phyloP scores from a whole-genome alignment of 2,329 filamentous ascomycete species.

The Teratosphaeria destructans region DNA sequence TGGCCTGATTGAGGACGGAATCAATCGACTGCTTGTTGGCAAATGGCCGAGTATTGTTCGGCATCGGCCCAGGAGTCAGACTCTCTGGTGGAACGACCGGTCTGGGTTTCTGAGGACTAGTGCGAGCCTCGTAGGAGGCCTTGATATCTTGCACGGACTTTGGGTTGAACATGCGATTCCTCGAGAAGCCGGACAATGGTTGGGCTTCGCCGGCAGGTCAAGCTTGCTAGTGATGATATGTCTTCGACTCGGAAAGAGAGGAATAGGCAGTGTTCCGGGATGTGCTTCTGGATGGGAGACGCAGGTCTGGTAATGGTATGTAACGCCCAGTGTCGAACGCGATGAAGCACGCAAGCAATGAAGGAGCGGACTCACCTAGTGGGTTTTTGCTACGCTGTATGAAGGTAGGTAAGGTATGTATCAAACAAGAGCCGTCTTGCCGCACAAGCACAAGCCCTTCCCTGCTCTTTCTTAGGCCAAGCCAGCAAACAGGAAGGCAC shows the following conservation, averaged over 20 bases:
- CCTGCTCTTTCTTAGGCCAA: not conserved
- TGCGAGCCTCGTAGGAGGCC: slow-evolving; percentile 1
- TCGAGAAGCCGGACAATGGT: not conserved
- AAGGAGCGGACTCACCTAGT: not conserved
- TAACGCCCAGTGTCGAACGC: not conserved
- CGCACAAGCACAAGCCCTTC: not conserved
- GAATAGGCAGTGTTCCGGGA: not conserved
- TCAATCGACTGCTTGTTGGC: slow-evolving; percentile 5
- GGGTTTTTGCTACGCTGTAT: not conserved
- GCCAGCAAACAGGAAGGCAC: not conserved
- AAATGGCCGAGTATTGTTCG: not conserved
- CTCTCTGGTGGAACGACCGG: not conserved
- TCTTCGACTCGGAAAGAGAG: not conserved
- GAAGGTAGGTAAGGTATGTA: not conserved
- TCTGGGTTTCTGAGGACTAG: not conserved
- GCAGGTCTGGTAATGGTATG: not conserved
- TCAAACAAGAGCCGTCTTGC: not conserved
- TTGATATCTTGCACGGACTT: slow-evolving; percentile 1
- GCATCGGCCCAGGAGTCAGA: not conserved
- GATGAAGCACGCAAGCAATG: not conserved
- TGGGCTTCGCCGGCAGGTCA: not conserved
- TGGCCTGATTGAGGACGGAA: slow-evolving; percentile 1
- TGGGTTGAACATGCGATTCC: not conserved
- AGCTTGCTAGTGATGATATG: not conserved
- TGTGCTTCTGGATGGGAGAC: not conserved